A percentile compares a stretch with the other conserved stretches of the same genome.
These are phyloP conservation scores for Diplocarpon mali DNA, from an alignment of 2,329 filamentous ascomycete species.

Conservation along the genomic window DNA sequence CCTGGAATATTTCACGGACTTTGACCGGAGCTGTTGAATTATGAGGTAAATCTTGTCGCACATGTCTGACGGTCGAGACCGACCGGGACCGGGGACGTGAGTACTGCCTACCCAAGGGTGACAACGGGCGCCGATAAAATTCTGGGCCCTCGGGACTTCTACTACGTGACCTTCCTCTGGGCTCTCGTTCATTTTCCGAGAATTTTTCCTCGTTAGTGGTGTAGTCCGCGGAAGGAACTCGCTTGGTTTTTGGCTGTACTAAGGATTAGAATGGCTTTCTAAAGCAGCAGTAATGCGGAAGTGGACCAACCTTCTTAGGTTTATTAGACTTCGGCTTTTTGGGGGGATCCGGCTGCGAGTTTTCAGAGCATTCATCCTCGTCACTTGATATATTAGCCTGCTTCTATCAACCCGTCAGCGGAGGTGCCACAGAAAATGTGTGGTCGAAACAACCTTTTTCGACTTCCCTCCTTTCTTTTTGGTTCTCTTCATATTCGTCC, in stretches of 20 bases:
- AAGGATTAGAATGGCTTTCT: background rate
- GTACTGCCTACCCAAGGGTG: background rate
- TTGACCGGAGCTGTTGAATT: background rate
- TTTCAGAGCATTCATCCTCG: background rate
- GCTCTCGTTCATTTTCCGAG: conserved; percentile 4
- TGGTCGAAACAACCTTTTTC: background rate
- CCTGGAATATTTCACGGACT: background rate
- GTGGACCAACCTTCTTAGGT: conserved; percentile 2
- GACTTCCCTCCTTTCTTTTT: conserved; percentile 6
- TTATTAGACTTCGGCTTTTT: background rate
- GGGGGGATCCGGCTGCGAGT: background rate
- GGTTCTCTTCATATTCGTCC: background rate
- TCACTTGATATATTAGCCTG: background rate
- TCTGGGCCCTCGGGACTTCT: background rate
- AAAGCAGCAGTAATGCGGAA: background rate
- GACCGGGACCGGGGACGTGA: background rate
- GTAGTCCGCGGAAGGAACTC: conserved; percentile 5
- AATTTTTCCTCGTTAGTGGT: conserved; percentile 11
- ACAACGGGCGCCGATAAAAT: background rate
- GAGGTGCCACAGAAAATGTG: background rate
- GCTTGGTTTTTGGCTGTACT: background rate
- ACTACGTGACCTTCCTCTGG: conserved; percentile 6
- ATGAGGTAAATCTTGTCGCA: background rate
- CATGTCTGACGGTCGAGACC: background rate
- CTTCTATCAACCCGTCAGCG: background rate